Evolutionary conservation across 345 rosid species (phyloP).

Genomic region (Aquilaria sinensis): DNA sequence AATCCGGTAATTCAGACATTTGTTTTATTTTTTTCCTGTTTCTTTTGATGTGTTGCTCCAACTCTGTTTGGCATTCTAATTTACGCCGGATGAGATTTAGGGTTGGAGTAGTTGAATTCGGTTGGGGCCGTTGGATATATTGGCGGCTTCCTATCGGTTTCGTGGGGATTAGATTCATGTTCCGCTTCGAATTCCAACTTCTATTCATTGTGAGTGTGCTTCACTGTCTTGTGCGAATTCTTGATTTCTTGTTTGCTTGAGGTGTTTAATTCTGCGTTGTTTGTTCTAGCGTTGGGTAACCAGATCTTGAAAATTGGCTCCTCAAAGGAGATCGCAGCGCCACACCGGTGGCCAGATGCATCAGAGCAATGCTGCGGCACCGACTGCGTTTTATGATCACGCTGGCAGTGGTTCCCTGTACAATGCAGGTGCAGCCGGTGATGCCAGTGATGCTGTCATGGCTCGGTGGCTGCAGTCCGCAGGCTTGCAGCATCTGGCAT

Average conservation of each 20-base stretch:
- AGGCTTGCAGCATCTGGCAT: conserved; percentile 96
- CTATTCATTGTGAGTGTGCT: conserved; percentile 43
- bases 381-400: conserved; percentile 66
- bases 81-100: no score
- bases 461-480: conserved; percentile 96
- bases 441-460: conserved; percentile 88
- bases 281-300: conserved; percentile 34
- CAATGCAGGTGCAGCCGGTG: conserved; percentile 66
- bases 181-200: conserved; percentile 38
- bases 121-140: conserved; percentile 5
- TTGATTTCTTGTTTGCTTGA: conserved; percentile 5
- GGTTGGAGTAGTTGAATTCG: not conserved
- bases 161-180: conserved; percentile 24
- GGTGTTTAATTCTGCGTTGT: conserved; percentile 1
- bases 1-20: not conserved
- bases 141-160: not conserved
- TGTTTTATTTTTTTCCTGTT: not conserved
- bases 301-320: conserved; percentile 93
- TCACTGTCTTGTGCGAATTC: not conserved
- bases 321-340: conserved; percentile 98
- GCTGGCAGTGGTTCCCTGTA: conserved; percentile 39
- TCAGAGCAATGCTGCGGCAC: conserved; percentile 68
- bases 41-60: no score
- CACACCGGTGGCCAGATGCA: conserved; percentile 97
- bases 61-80: no score